Base-by-base conservation (phyloP, 139 green algal genomes). In the Klebsormidium nitens region DNA sequence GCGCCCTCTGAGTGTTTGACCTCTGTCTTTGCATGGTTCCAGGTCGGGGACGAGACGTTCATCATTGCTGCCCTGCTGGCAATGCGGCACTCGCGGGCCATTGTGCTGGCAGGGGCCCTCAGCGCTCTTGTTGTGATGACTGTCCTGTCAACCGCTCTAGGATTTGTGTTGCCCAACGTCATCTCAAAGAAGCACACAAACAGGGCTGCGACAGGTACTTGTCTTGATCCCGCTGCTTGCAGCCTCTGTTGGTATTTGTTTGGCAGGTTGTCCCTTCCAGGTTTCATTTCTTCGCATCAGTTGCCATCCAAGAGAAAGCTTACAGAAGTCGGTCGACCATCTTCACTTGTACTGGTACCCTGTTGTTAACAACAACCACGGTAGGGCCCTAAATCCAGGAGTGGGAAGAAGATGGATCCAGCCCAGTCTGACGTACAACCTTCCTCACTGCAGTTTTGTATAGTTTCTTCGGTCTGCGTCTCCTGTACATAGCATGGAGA, bases 1-100 rank as follows among this genome's bases (percentile, higher is more conserved):
- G 11, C 42, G 8, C 8, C 14, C 14, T 26, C 42, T n/a, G 49
- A 6, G 49, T 59, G 4, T 17, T 64, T 38, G 61, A 34, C 36
- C 61, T 5, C 29, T 6, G 34, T 59, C 62, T 71, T 82, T 2
- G 36, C 76, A 3, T 62, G 77, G 2, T 65, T 17, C 32, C 79
- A 86, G 63, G 49, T 87, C 26, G 81, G 81, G 3, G 81, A 87
- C 66, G 81, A 87, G 70, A 87, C 81, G 44, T 87, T 87, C 64
- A 87, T 87, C 63, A 87, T 87, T 38, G 81, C 81, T 2, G 81
- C 81, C 0, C 67, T 87, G 26, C 82, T 87, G 78, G 81, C 81
- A 5, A 87, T 87, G 81, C 69, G 81, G 5, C 66, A 87, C 56
- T 61, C 79, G 0, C 71, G 79, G 11, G 37, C 55, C 32, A 74